Conservation (phyloP, 2,329 filamentous ascomycete genomes). For the Neonectria ditissima region DNA sequence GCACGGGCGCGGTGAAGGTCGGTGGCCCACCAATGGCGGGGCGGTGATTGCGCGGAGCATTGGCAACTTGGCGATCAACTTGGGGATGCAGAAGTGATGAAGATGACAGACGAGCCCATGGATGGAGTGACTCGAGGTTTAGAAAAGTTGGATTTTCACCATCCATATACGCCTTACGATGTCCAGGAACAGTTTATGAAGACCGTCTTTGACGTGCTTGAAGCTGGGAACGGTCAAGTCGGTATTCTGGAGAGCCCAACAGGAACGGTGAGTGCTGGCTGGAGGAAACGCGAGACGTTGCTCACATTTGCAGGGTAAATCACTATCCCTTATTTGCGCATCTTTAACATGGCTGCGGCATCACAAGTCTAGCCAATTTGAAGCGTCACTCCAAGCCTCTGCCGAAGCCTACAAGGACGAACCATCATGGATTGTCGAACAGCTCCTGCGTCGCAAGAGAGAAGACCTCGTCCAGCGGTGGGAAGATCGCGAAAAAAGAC, state of each 20-base stretch:
- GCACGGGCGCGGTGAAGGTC: slow-evolving; percentile 37
- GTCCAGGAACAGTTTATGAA: slow-evolving; percentile 92
- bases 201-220: slow-evolving; percentile 81
- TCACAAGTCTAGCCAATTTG: slow-evolving; percentile 74
- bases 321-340: slow-evolving; percentile 88
- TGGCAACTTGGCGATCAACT: slow-evolving; percentile 4
- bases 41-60: slow-evolving; percentile 15
- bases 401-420: slow-evolving; percentile 70
- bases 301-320: slow-evolving; percentile 76
- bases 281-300: not conserved
- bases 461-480: slow-evolving; percentile 74
- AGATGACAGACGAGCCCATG: slow-evolving; percentile 36
- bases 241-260: slow-evolving; percentile 96
- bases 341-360: slow-evolving; percentile 91
- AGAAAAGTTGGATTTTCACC: slow-evolving; percentile 75
- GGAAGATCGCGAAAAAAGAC: slow-evolving; percentile 79
- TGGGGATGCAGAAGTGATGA: slow-evolving; percentile 1
- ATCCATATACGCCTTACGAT: slow-evolving; percentile 88
- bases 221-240: slow-evolving; percentile 76
- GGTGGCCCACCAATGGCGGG: slow-evolving; percentile 32
- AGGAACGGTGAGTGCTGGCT: slow-evolving; percentile 67
- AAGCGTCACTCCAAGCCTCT: slow-evolving; percentile 60
- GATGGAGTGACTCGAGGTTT: slow-evolving; percentile 38
- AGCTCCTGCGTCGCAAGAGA: slow-evolving; percentile 76
- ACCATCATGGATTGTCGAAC: slow-evolving; percentile 86